Evolutionary conservation across 2,329 filamentous ascomycete genomes (phyloP), one percentile per base, ranked within the genome.

Genomic region (Ceratocystis eucalypticola): DNA sequence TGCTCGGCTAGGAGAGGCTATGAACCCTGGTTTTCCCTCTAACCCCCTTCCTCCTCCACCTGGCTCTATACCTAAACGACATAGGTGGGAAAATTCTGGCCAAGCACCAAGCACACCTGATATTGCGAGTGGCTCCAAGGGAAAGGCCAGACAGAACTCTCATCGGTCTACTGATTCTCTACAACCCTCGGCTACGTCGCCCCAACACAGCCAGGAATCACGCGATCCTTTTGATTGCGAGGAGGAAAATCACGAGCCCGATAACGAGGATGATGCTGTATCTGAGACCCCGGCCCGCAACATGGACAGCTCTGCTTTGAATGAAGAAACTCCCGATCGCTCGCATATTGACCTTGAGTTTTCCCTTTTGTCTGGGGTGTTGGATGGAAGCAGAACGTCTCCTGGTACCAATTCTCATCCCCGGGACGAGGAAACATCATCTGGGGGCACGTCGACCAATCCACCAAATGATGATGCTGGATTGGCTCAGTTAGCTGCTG

Each of bases 181-280:
- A 37, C 41, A 46, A 12, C 7, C 55, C 2, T 22, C 22, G 17
- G 28, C 20, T 17, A 66, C 25, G 12, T 44, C 64, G 15, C 20
- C 37, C 12, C 22, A 80, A 53, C 82, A 86, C 17, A 80, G 83
- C 1, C 85, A 89, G 64, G 80, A 81, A 64, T 75, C 84, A 46
- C 82, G 88, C 66, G 85, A 88, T 71, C 86, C 88, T 2, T 79
- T 97, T 2, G 94, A 97, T 76, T 96, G 93, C 74, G 92, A 91
- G 6, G 93, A 97, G 73, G 93, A 97, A 76, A 88, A 88, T 73
- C 89, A 90, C 65, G 76, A 96, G 12, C 87, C 86, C 45, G 85
- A 87, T 15, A 87, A 89, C 17, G 86, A 87, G 1, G 84, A 85
- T 17, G 63, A 59, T 65, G 20, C 41, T 53, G 45, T 53, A n/a